Evolutionary conservation across 768 basidiomycete genomes (phyloP), one percentile per base, ranked within the genome.

Genomic region (Mycena epipterygia): DNA sequence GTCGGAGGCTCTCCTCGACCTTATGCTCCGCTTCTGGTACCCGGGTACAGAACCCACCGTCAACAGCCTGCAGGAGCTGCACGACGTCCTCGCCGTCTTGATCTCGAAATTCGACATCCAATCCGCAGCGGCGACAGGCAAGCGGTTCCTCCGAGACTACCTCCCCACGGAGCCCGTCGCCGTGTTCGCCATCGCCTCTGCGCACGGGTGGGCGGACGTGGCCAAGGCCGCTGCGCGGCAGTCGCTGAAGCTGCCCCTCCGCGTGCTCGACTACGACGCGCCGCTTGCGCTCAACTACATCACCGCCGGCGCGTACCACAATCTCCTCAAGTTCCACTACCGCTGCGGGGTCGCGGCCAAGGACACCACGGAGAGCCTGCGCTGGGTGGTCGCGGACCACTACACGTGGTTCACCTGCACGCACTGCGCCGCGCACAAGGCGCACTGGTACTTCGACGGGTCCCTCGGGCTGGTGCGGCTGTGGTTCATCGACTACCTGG

Each of bases 301-400:
- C 5, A 14, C 63, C n/a, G 51, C 30, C 12, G 8, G 17, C 25
- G 49, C 39, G 21, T 55, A 64, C 29, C n/a, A 53, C 37, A 32
- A 13, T 7, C 63, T 64, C 4, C 39, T 64, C 27, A 46, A 64
- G 23, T 64, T 55, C 49, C 63, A 64, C 29, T 55, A 53, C 51
- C 63, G 37, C 17, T 64, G 63, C 44, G 63, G 51, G 32, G 49
- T 42, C 21, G 63, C 48, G 9, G 48, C 48, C 44, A 39, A 39
- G 37, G 37, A 17, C 17, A 39, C 37, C 9, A 39, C 37, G 37
- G 37, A 39, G 9, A 17, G 8, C 9, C 37, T 39, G 37, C 37
- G 37, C 37, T 39, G 37, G 37, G 17, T 39, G 9, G 37, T 17
- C 37, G 8, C 17, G 9, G 17, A 39, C 37, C 9, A 39, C 37